Conservation (phyloP, 108 stramenopile genomes). For the Nitzschia sp. region DNA sequence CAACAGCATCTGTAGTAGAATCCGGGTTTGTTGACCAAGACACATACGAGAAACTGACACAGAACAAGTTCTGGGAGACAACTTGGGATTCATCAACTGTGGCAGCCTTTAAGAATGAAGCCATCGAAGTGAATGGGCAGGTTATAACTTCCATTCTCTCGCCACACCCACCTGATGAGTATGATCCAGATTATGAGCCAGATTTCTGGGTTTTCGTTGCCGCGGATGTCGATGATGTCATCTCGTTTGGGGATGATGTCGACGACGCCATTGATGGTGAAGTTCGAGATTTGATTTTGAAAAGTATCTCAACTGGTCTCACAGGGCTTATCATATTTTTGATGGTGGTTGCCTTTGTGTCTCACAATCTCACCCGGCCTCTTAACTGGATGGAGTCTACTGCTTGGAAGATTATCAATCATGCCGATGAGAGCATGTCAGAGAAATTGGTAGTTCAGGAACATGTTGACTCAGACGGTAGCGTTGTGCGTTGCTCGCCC, state of each 20-base stretch:
- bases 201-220: conserved; percentile 35
- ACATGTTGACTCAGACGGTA: not conserved
- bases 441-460: conserved; percentile 1
- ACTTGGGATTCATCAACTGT: conserved; percentile 13
- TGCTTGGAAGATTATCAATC: conserved; percentile 40
- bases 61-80: conserved; percentile 23
- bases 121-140: conserved; percentile 12
- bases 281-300: conserved; percentile 25
- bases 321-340: conserved; percentile 38
- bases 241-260: conserved; percentile 26
- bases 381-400: conserved; percentile 52
- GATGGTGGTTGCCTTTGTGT: conserved; percentile 28
- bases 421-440: conserved; percentile 20
- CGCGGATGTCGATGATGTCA: conserved; percentile 20
- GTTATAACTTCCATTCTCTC: conserved; percentile 26
- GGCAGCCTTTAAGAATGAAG: not conserved
- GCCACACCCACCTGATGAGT: conserved; percentile 37
- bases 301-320: conserved; percentile 31
- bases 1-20: conserved; percentile 6
- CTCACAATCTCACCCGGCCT: conserved; percentile 42
- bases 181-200: conserved; percentile 36
- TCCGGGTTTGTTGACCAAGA: conserved; percentile 10
- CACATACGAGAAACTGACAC: conserved; percentile 13
- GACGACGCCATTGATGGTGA: conserved; percentile 30
- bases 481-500: conserved; percentile 35